A percentile compares a stretch with the other conserved stretches of the same genome.
Evolutionary conservation across 2,329 filamentous ascomycete species (phyloP).

Genomic region (Ampelomyces quisqualis): DNA sequence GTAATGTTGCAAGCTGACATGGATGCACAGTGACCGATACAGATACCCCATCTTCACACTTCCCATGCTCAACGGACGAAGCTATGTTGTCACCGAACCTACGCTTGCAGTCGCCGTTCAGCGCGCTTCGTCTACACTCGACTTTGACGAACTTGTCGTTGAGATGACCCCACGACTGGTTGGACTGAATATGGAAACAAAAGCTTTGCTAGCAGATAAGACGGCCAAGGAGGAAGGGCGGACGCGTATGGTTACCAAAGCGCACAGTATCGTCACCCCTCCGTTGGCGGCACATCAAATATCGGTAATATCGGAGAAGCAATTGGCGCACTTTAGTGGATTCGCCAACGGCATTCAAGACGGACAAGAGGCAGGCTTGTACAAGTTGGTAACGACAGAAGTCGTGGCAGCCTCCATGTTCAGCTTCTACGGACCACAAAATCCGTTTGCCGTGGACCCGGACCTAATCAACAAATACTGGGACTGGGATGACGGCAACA

Average conservation of each 20-base stretch:
- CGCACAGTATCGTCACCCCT: constrained; percentile 41
- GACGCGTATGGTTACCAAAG: constrained; percentile 25
- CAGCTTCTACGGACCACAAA: constrained; percentile 49
- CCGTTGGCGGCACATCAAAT: constrained; percentile 34
- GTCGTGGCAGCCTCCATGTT: constrained; percentile 42
- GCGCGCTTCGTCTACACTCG: constrained; percentile 44
- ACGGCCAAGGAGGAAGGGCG: constrained; percentile 31
- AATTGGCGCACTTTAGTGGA: constrained; percentile 40
- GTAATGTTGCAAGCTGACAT: background rate
- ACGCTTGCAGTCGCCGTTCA: constrained; percentile 44
- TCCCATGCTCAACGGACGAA: constrained; percentile 47
- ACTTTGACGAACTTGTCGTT: constrained; percentile 47
- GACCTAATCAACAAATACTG: constrained; percentile 45
- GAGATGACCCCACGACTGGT: constrained; percentile 46
- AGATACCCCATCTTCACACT: constrained; percentile 47
- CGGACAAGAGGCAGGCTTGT: constrained; percentile 42
- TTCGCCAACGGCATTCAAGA: constrained; percentile 19
- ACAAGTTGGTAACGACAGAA: constrained; percentile 30
- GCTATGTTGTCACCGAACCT: constrained; percentile 51
- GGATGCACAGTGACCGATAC: constrained; percentile 13
- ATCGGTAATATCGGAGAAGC: constrained; percentile 40
- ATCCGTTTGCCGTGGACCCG: constrained; percentile 45
- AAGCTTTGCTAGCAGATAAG: constrained; percentile 31
- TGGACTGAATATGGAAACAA: constrained; percentile 33
- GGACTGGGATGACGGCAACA: constrained; percentile 45